Evolutionary conservation across 2,329 filamentous ascomycete genomes (phyloP).

Genomic region (Herpotrichia juniperi): DNA sequence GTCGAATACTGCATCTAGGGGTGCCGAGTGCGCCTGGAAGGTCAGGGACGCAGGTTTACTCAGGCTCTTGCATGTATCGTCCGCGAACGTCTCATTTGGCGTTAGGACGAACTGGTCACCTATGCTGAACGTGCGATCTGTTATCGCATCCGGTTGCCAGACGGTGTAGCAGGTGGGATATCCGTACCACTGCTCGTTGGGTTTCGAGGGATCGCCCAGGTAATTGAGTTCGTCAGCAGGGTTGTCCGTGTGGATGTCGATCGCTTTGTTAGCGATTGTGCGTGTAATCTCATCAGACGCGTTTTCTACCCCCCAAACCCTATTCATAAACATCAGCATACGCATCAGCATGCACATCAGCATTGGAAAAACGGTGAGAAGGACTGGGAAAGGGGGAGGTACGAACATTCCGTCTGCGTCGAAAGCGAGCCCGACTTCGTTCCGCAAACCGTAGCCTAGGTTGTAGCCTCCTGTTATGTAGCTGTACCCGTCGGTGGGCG

Average conservation of each 20-base stretch:
- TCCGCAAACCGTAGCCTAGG: constrained; percentile 70
- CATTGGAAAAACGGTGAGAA: not conserved
- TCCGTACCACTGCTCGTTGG: constrained; percentile 64
- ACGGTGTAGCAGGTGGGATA: constrained; percentile 72
- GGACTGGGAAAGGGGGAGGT: too few species aligned
- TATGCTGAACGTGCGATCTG: constrained; percentile 24
- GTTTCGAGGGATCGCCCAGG: constrained; percentile 58
- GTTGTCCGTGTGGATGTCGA: constrained; percentile 69
- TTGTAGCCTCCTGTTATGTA: constrained; percentile 58
- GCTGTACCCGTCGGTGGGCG: constrained; percentile 32
- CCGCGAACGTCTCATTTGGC: constrained; percentile 34
- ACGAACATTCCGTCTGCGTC: constrained; percentile 57
- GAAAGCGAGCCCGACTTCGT: constrained; percentile 70
- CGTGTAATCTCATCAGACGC: constrained; percentile 67
- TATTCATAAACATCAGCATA: constrained; percentile 6
- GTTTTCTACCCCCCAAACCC: constrained; percentile 67
- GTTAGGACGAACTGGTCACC: constrained; percentile 39
- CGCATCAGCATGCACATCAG: too few species aligned
- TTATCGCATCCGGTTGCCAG: constrained; percentile 51
- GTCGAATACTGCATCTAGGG: constrained; percentile 34
- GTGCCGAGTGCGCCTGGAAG: constrained; percentile 32
- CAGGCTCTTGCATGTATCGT: constrained; percentile 27
- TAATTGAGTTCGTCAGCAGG: constrained; percentile 77
- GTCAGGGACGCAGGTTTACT: constrained; percentile 25
- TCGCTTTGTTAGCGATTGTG: constrained; percentile 51